Conservation (phyloP, 257 asterid species). For the Ehretia macrophylla region DNA sequence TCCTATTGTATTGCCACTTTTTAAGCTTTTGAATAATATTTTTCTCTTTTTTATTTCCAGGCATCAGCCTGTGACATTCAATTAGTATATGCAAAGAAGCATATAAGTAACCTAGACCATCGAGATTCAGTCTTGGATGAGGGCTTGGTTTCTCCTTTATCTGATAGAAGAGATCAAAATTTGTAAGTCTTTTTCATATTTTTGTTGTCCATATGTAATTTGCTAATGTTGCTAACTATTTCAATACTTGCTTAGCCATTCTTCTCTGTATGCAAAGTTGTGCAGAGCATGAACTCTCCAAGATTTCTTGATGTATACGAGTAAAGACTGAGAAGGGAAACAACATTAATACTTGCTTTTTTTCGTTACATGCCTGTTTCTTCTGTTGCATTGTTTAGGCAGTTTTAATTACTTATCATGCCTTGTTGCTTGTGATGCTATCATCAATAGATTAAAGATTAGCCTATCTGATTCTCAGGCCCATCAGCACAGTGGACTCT, state of each 20-base stretch:
- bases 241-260: no score
- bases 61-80: conserved; percentile 38
- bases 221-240: no score
- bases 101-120: conserved; percentile 30
- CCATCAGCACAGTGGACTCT: conserved; percentile 23
- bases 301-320: no score
- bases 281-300: neutral
- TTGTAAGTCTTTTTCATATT: conserved; percentile 39
- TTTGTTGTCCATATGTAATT: neutral
- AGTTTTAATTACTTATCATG: neutral
- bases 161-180: conserved; percentile 29
- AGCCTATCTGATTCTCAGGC: conserved; percentile 38
- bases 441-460: conserved; percentile 13
- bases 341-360: neutral
- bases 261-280: neutral
- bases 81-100: conserved; percentile 25
- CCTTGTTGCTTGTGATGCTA: neutral
- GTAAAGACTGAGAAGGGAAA: no score
- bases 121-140: conserved; percentile 34
- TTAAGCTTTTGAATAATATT: neutral
- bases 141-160: conserved; percentile 31
- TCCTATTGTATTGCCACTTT: neutral
- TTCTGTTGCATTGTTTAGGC: conserved; percentile 10
- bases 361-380: conserved; percentile 2
- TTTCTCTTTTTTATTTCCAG: conserved; percentile 37